Conservation (phyloP, 176 grass and related monocot genomes). For the Triticum dicoccoides region DNA sequence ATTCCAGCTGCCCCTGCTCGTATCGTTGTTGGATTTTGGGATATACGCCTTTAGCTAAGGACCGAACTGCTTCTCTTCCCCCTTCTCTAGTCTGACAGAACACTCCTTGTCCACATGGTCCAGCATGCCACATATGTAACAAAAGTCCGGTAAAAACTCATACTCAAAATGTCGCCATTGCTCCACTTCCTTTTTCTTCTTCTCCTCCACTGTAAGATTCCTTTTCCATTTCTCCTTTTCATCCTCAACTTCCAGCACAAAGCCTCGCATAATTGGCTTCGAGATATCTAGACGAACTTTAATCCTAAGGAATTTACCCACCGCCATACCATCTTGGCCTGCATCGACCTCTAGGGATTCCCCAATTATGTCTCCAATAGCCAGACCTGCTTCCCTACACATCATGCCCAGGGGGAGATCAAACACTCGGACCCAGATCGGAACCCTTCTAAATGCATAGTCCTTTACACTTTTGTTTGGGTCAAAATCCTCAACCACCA, state of each 20-base stretch:
- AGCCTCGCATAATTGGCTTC: not conserved
- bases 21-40: too few species aligned
- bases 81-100: too few species aligned
- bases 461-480: too few species aligned
- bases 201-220: not conserved
- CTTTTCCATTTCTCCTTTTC: not conserved
- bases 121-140: not conserved
- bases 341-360: not conserved
- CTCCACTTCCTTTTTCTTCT: not conserved
- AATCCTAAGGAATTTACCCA: not conserved
- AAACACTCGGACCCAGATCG: not conserved
- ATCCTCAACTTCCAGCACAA: not conserved
- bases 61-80: too few species aligned
- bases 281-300: not conserved
- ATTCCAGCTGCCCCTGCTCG: too few species aligned
- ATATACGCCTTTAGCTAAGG: too few species aligned
- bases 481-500: too few species aligned
- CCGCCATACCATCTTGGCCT: not conserved
- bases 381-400: fast-evolving
- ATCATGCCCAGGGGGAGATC: not conserved
- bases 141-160: not conserved
- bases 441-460: not conserved
- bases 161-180: not conserved
- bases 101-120: too few species aligned
- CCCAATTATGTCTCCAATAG: not conserved